phyloP scores from a whole-genome alignment of 306 rosid species.

The Bauhinia variegata region DNA sequence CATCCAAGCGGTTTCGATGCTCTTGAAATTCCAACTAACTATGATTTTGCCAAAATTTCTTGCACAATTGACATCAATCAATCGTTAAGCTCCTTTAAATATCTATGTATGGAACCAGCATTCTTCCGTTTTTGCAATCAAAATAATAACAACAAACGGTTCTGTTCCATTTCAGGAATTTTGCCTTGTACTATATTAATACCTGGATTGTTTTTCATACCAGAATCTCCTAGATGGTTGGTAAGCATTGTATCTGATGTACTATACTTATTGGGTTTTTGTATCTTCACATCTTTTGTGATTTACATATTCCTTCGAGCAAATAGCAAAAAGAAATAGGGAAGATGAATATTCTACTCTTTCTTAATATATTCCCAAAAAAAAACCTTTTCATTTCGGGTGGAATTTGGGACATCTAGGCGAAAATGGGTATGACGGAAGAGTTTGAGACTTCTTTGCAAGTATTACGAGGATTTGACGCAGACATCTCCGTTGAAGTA shows the following conservation, averaged over 20 bases:
- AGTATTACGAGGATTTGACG: slow-evolving; percentile 79
- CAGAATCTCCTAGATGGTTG: slow-evolving; percentile 95
- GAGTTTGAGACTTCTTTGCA: slow-evolving; percentile 87
- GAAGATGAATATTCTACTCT: slow-evolving; percentile 2
- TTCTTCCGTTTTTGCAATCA: slow-evolving; percentile 21
- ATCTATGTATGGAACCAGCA: slow-evolving; percentile 15
- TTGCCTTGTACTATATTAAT: slow-evolving; percentile 79
- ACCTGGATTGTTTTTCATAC: slow-evolving; percentile 83
- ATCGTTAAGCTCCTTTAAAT: background rate
- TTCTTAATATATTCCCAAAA: slow-evolving; percentile 16
- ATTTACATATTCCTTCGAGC: slow-evolving; percentile 9
- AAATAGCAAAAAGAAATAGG: background rate
- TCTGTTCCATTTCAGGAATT: slow-evolving; percentile 58
- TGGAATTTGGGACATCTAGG: slow-evolving; percentile 48
- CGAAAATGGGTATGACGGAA: slow-evolving; percentile 88
- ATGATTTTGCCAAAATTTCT: slow-evolving; percentile 1
- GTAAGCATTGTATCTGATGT: slow-evolving; percentile 51
- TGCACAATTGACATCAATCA: slow-evolving; percentile 10
- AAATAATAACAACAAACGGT: slow-evolving; percentile 1
- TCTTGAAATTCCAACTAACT: no score
- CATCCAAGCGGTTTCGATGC: background rate
- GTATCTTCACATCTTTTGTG: slow-evolving; percentile 20
- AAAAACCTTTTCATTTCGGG: slow-evolving; percentile 18
- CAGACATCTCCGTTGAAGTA: slow-evolving; percentile 82
- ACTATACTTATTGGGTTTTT: slow-evolving; percentile 18